A percentile compares a stretch with the other conserved stretches of the same genome.
phyloP scores from a whole-genome alignment of 805 yeast species.

The Metschnikowia corniflorae region DNA sequence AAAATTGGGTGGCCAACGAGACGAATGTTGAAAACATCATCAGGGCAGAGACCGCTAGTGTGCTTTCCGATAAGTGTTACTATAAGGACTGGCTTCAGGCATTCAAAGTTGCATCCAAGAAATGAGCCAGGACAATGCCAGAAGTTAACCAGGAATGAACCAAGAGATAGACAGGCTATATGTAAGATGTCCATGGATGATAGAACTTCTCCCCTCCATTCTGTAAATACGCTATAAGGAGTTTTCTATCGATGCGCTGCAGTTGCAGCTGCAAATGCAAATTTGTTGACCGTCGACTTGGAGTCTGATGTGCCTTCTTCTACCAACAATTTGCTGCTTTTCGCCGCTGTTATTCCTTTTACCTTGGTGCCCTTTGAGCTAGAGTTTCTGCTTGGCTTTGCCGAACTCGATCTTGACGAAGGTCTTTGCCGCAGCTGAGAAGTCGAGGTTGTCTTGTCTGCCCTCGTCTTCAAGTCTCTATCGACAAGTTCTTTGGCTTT shows the following conservation, averaged over 20 bases:
- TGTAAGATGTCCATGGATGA: no score
- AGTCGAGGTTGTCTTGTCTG: neutral
- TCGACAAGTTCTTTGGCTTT: slow-evolving; percentile 55
- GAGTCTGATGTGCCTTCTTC: slow-evolving; percentile 1
- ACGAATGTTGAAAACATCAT: slow-evolving; percentile 31
- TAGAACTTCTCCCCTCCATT: no score
- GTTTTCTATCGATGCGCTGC: slow-evolving; percentile 27
- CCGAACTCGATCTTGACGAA: slow-evolving; percentile 1
- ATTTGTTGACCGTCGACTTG: slow-evolving; percentile 12
- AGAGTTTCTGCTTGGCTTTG: slow-evolving; percentile 3
- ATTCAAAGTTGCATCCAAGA: slow-evolving; percentile 14
- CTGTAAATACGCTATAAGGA: no score
- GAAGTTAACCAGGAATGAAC: no score
- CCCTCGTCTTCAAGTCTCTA: slow-evolving; percentile 6
- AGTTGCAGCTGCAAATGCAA: slow-evolving; percentile 48
- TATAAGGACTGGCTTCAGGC: slow-evolving; percentile 35
- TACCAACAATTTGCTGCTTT: neutral
- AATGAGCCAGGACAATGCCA: no score
- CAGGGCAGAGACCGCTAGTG: slow-evolving; percentile 28
- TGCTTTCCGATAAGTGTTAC: slow-evolving; percentile 36
- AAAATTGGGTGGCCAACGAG: slow-evolving; percentile 38
- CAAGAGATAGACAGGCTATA: no score
- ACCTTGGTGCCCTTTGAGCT: no score
- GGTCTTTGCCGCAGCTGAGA: slow-evolving; percentile 1
- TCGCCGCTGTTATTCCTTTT: no score